A percentile compares a stretch with the other conserved stretches of the same genome.
Evolutionary conservation across 2,329 filamentous ascomycete species (phyloP).

Genomic region (Coniochaeta ligniaria): DNA sequence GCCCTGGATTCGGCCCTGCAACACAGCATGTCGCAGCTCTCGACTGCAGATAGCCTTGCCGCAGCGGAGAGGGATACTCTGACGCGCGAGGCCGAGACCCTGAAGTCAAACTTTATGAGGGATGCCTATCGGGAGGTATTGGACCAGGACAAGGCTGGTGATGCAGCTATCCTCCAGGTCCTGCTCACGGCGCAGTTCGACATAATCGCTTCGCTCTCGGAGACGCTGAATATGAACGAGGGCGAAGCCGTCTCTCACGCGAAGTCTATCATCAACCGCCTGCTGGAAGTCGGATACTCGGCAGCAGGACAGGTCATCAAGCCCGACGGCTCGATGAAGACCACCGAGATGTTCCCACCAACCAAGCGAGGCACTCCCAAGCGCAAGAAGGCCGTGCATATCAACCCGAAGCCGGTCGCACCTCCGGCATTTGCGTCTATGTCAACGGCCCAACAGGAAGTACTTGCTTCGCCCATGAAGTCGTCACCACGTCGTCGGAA

Average conservation of each 20-base stretch:
- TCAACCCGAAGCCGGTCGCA: conserved; percentile 35
- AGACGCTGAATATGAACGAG: conserved; percentile 76
- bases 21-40: conserved; percentile 73
- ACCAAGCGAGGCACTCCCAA: conserved; percentile 70
- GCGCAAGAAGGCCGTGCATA: conserved; percentile 47
- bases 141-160: conserved; percentile 77
- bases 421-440: conserved; percentile 32
- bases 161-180: conserved; percentile 71
- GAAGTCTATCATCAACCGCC: conserved; percentile 65
- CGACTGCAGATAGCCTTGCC: conserved; percentile 58
- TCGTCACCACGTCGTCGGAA: conserved; percentile 77
- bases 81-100: conserved; percentile 73
- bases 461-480: conserved; percentile 60
- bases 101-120: conserved; percentile 75
- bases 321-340: conserved; percentile 63
- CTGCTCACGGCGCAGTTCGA: conserved; percentile 89
- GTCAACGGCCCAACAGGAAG: conserved; percentile 22
- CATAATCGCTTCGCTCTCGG: conserved; percentile 74
- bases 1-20: conserved; percentile 81
- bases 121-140: conserved; percentile 71
- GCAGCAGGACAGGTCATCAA: conserved; percentile 81
- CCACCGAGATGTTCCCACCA: conserved; percentile 62
- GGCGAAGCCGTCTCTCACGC: conserved; percentile 76
- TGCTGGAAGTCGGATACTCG: conserved; percentile 69
- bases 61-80: conserved; percentile 64